Base-by-base conservation (phyloP, 108 stramenopile genomes). In the Nitzschia inconspicua region DNA sequence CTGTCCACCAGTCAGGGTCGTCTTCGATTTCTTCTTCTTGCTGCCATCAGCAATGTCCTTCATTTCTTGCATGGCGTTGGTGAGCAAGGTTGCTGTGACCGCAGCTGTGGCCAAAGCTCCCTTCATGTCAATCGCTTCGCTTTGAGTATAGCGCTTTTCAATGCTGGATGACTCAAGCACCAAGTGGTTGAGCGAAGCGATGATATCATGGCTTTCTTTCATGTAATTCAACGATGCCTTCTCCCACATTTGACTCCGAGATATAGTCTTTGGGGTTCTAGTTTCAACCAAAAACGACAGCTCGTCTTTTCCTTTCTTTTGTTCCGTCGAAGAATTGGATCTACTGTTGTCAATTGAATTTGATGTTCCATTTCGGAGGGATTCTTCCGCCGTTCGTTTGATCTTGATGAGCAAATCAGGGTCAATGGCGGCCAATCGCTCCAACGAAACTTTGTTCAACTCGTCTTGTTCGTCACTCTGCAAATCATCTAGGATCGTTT, bases 371-470 rank as follows among this genome's bases (percentile, higher is more conserved):
- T 66, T 58, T 19, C 66, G 47, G 48, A 86, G 37, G 4, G 75
- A 63, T 26, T 68, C 68, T 54, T 82, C 75, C 22, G 91, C 87
- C n/a, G 69, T 80, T 54, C 67, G 51, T 55, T 82, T 85, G 25
- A 92, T 86, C 39, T 89, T 78, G 5, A 66, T 49, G 36, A 92
- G 57, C 47, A 92, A 57, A 54, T 77, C 72, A 5, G 85, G 83
- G 63, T 89, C 79, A 48, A 92, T 89, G n/a, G 74, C 78, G 22
- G 91, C 91, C 43, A 92, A 58, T 37, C 91, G 70, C 54, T 92
- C 91, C 48, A 92, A 56, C 19, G 86, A 88, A 42, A 92, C 87
- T 57, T 92, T 92, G 43, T 86, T 85, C 32, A 92, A 53, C 58
- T 92, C 91, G 66, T 87, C 78, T 23, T 74, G 66, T 13, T 75